Base-by-base conservation (phyloP, 2,329 filamentous ascomycete genomes). In the Xylaria arbuscula region DNA sequence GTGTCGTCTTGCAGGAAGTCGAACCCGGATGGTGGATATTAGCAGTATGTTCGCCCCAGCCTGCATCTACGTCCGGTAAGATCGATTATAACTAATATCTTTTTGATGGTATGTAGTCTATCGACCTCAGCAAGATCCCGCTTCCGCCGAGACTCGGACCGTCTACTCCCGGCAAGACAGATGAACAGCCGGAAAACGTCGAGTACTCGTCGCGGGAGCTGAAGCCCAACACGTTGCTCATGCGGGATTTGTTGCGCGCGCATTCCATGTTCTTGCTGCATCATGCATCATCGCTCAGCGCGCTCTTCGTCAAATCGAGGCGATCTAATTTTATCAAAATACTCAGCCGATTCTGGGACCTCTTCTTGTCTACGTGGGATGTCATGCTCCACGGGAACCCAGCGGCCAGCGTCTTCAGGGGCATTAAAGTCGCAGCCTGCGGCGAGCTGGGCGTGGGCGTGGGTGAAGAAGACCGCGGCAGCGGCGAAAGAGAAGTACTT, bases 1-100 rank as follows among this genome's bases (percentile, higher is more conserved):
- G 94, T 38, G 90, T 98, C 40, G 86, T 98, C 40, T 83, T 98
- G 53, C 89, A 93, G 75, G 94, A 99, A 82, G 82, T 99, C 72
- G 95, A 99, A 79, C 84, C 88, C 17, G 92, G 92, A 36, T 99
- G 96, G 96, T 99, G 97, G 97, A 90, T 98, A 70, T 83, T 98
- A 68, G 94, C 93, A 70, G 94, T 97, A 84, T 77, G 92, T 68
- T 67, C 28, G 34, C 51, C 48, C 38, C 24, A n/a, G 11, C 55
- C 48, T 32, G 19, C 8, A 32, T 45, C 45, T 59, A 7, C 45
- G n/a, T 51, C 11, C 11, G 11, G 32, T 10, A 38, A n/a, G 19
- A 28, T 24, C 11, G 38, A 53, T 54, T 28, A 2, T 28, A 28
- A 51, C 68, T 76, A 42, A 76, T 66, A 51, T 15, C 15, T 60